Percentiles rank a stretch among this genome's conserved stretches.
These are phyloP conservation scores for Spergularia marina DNA, from an alignment of 148 eudicot genomes.

Conservation along the genomic window DNA sequence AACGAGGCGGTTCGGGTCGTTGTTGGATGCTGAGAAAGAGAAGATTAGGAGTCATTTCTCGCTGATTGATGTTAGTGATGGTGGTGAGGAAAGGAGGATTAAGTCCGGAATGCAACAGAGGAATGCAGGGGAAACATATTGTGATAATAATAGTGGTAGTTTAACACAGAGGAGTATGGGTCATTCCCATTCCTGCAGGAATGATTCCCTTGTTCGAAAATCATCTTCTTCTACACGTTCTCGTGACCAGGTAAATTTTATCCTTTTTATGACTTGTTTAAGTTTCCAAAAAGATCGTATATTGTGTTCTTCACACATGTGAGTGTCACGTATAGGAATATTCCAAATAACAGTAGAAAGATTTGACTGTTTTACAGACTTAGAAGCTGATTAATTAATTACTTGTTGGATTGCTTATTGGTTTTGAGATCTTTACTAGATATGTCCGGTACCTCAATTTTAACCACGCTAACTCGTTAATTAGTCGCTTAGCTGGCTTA, in stretches of 20 bases:
- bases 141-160: background rate
- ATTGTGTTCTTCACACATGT: background rate
- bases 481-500: too few relatives aligned
- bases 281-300: background rate
- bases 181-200: background rate
- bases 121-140: background rate
- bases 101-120: slow-evolving; percentile 4
- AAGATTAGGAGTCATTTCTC: slow-evolving; percentile 16
- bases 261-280: background rate
- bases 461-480: too few relatives aligned
- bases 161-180: slow-evolving; percentile 21
- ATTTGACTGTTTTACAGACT: background rate
- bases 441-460: too few relatives aligned
- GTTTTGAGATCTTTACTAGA: too few relatives aligned
- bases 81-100: slow-evolving; percentile 16
- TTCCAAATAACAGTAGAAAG: too few relatives aligned
- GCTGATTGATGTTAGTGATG: slow-evolving; percentile 1
- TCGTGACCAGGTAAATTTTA: slow-evolving; percentile 44
- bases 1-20: slow-evolving; percentile 19
- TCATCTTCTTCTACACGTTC: slow-evolving; percentile 38
- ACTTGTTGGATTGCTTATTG: too few relatives aligned
- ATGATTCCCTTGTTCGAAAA: slow-evolving; percentile 33
- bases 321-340: too few relatives aligned
- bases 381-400: too few relatives aligned
- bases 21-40: slow-evolving; percentile 25